Base-by-base conservation (phyloP, 208 protist genomes). In the Zelonia costaricensis region DNA sequence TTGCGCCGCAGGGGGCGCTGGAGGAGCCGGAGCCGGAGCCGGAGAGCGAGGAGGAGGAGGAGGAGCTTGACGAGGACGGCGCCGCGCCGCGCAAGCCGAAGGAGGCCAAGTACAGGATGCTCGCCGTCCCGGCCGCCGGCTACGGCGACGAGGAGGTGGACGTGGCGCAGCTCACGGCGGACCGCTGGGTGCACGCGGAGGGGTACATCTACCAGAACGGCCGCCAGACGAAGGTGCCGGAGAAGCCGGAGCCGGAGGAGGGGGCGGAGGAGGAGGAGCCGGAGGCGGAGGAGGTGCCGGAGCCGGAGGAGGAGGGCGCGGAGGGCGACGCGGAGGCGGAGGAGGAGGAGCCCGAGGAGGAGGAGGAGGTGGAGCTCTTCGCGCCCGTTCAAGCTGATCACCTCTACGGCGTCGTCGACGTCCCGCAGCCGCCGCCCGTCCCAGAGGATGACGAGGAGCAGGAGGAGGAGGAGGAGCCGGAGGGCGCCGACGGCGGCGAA, bases 141-240 rank as follows among this genome's bases (percentile, higher is more conserved):
- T 95, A 88, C 72, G 88, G 68, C 4, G 76, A 76, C 13, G 88
- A 95, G 42, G 86, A 92, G 44, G 57, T 74, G 27, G 91, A 91
- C 40, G 85, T 96, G n/a, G 80, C 77, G 20, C 77, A 82, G 49
- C 76, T 92, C 53, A 77, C 78, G 31, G 69, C 83, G 3, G 79
- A 94, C 51, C 92, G 88, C 62, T 98, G 95, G 95, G 84, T 94
- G 25, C 95, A 98, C 67, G 69, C 80, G 4, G 81, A 87, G 31
- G 60, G 55, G 33, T 84, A 86, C 62, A 89, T 98, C 31, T 92
- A 88, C 62, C 80, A 73, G 36, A 95, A 90, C 59, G 95, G 95
- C 22, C 80, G 95, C 22, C 82, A 90, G 56, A 97, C 91, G 12
- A 94, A 92, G 76, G 82, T 97, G 38, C 92, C 92, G 6, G 81